Conservation (phyloP, 108 stramenopile genomes). For the Ochromonas danica region DNA sequence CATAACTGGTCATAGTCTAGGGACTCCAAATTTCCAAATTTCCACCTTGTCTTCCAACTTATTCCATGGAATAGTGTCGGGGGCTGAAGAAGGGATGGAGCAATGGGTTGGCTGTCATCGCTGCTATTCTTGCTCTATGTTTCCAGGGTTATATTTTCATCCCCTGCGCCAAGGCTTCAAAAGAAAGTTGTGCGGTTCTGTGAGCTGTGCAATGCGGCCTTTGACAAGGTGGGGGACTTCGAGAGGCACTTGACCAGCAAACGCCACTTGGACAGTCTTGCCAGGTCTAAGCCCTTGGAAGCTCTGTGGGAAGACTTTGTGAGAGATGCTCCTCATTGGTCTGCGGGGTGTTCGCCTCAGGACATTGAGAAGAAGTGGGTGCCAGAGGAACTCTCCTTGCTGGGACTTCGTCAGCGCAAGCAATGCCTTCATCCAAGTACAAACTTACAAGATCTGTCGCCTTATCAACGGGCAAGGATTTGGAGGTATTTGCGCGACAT, state of each 20-base stretch:
- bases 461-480: not conserved
- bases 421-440: not conserved
- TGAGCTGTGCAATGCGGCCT: not conserved
- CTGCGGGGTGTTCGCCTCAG: not conserved
- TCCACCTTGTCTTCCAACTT: too few species aligned
- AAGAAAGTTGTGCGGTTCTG: too few species aligned
- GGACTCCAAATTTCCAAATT: too few species aligned
- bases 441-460: not conserved
- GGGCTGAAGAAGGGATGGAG: too few species aligned
- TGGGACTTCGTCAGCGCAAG: not conserved
- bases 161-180: too few species aligned
- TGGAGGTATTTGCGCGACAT: not conserved
- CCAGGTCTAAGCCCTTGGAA: not conserved
- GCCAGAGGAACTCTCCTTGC: not conserved
- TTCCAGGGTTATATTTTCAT: too few species aligned
- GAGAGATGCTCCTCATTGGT: not conserved
- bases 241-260: not conserved
- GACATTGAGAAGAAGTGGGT: not conserved
- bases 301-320: not conserved
- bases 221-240: not conserved
- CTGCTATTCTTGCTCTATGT: too few species aligned
- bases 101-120: too few species aligned
- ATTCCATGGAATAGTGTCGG: too few species aligned
- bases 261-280: not conserved
- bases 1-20: too few species aligned